Evolutionary conservation across 192 early-diverging fungal genomes (phyloP).

Genomic region (Rhizoclosmatium globosum): DNA sequence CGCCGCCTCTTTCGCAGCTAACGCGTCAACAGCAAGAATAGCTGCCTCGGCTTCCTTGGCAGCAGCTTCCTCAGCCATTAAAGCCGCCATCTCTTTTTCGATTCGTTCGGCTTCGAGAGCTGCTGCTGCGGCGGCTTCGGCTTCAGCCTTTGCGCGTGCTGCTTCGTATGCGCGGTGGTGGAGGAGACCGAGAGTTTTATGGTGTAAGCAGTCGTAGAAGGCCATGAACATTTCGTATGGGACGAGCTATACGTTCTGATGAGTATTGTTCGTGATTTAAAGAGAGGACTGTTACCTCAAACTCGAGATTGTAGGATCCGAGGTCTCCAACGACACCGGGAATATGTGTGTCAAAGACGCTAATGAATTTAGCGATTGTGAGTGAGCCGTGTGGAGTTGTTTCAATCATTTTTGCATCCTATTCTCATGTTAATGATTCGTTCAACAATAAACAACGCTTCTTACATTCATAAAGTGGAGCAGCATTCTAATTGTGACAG

Average conservation of each 20-base stretch:
- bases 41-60: not conserved
- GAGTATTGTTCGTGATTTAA: not conserved
- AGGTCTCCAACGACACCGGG: constrained; percentile 37
- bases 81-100: not conserved
- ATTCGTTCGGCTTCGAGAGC: constrained; percentile 1
- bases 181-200: constrained; percentile 27
- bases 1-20: not conserved
- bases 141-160: not conserved
- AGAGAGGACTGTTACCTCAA: constrained; percentile 46
- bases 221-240: constrained; percentile 48
- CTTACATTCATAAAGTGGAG: constrained; percentile 37
- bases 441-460: not conserved
- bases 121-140: constrained; percentile 3
- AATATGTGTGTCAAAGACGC: constrained; percentile 37
- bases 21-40: not conserved
- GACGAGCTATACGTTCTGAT: constrained; percentile 39
- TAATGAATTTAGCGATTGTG: constrained; percentile 45
- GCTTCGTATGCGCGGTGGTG: constrained; percentile 8
- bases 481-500: constrained; percentile 54
- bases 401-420: constrained; percentile 56
- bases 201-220: constrained; percentile 39
- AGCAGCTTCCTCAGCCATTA: not conserved
- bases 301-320: constrained; percentile 56
- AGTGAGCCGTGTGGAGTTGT: constrained; percentile 25
- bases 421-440: not conserved